Evolutionary conservation across 305 asterid species (phyloP), one percentile per base, ranked within the genome.

Genomic region (Solanum hybrid): DNA sequence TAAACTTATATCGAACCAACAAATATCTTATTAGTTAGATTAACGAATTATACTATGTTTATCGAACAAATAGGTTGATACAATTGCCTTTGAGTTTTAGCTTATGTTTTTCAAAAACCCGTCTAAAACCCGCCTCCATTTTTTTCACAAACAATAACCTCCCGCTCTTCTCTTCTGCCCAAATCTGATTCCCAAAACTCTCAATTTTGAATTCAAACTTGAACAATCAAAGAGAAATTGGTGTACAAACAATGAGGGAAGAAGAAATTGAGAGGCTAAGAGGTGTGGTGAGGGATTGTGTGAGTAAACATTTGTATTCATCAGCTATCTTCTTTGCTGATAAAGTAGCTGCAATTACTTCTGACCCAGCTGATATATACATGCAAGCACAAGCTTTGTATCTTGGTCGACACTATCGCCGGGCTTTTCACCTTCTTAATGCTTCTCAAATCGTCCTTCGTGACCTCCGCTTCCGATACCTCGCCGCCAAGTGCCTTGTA

Each of bases 341-440:
- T 91, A 98, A 97, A 91, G 99, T 98, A 81, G 99, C 99, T 27
- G 99, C 99, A 73, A 95, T 96, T 89, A 96, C 99, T 86, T 92
- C 96, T 22, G 99, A 98, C 93, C 98, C 99, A 14, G 97, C 99
- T 88, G 99, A 98, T 88, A 95, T 98, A 57, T 98, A 97, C 88
- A 98, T 98, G 99, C 99, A 98, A 93, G 99, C 99, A 22, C 99
- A 98, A 94, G 99, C 99, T n/a, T 96, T 98, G 36, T 98, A 94
- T 94, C 97, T 98, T 36, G 99, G 99, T 80, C 95, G 98, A 12
- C 99, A 98, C 86, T 98, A 95, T 82, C 99, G 99, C 88, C 97
- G 99, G 29, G 98, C 99, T 36, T 98, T 96, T 91, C 99, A 98
- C 91, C 98, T 98, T 89, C 97, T 98, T 76, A 98, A 98, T 85